Conservation (phyloP, 257 asterid genomes). For the Plectranthus barbatus region DNA sequence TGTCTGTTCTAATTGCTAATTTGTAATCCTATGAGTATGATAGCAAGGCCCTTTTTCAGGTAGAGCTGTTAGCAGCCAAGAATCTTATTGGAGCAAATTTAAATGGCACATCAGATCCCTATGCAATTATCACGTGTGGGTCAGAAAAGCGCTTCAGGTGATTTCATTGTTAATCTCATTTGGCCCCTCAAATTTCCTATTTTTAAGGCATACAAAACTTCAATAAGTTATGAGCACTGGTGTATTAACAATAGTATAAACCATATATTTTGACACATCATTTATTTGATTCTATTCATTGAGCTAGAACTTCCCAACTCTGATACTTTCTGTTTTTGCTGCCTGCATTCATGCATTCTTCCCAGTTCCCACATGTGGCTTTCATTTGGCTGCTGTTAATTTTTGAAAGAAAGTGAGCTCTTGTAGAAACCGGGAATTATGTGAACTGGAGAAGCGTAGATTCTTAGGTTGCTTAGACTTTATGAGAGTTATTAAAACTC, state of each 20-base stretch:
- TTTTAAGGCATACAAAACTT: background rate
- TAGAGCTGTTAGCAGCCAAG: slow-evolving; percentile 86
- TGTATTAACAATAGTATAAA: background rate
- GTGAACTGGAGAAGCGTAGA: background rate
- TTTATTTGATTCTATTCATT: background rate
- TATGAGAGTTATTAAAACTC: background rate
- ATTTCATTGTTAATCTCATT: slow-evolving; percentile 17
- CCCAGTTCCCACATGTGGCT: background rate
- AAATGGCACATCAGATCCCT: slow-evolving; percentile 97
- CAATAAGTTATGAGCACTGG: background rate
- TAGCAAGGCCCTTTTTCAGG: slow-evolving; percentile 36
- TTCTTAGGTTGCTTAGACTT: background rate
- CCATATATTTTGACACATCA: background rate
- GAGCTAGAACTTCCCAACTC: background rate
- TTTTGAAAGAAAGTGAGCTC: background rate
- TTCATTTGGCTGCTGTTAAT: background rate
- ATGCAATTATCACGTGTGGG: slow-evolving; percentile 88
- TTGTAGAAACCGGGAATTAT: slow-evolving; percentile 1
- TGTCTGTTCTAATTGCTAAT: background rate
- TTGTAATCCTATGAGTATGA: slow-evolving; percentile 7
- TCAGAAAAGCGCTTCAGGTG: slow-evolving; percentile 86
- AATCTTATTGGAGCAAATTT: slow-evolving; percentile 88
- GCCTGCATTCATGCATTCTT: background rate
- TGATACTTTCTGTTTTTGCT: background rate
- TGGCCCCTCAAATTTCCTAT: slow-evolving; percentile 5